Conservation (phyloP, 371 early-diverging fungal species). For the Lichtheimia corymbifera region DNA sequence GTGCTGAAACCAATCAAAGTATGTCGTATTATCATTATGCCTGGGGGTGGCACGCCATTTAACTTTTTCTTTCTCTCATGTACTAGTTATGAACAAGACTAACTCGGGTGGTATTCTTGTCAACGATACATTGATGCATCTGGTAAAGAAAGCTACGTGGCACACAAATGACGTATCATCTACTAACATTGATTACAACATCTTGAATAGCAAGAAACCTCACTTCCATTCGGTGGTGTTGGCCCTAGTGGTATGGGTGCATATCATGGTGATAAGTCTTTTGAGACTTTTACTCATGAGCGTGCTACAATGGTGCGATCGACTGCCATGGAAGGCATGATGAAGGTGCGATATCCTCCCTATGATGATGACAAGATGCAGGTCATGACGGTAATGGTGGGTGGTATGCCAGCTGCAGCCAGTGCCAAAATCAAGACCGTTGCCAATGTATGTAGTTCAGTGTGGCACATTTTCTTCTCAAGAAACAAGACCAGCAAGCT, state of each 20-base stretch:
- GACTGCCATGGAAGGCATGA: constrained; percentile 44
- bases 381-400: constrained; percentile 26
- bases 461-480: constrained; percentile 11
- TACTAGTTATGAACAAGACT: constrained; percentile 46
- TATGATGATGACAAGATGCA: constrained; percentile 38
- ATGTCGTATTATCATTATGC: constrained; percentile 6
- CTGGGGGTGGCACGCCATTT: no score
- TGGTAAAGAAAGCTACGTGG: constrained; percentile 12
- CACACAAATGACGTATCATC: neutral
- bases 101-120: constrained; percentile 67
- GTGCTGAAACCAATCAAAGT: constrained; percentile 33
- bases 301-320: constrained; percentile 58
- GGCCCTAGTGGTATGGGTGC: constrained; percentile 81
- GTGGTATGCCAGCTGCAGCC: constrained; percentile 26
- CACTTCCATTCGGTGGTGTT: constrained; percentile 85
- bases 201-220: constrained; percentile 26
- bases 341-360: constrained; percentile 51
- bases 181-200: no score
- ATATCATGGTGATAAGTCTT: constrained; percentile 80
- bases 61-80: constrained; percentile 1
- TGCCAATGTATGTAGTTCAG: constrained; percentile 17
- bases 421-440: constrained; percentile 30
- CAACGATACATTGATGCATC: constrained; percentile 73
- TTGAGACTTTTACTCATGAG: constrained; percentile 73
- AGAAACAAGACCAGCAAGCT: constrained; percentile 2